Conservation (phyloP, 2,329 filamentous ascomycete species). For the Pochonia chlamydosporia region DNA sequence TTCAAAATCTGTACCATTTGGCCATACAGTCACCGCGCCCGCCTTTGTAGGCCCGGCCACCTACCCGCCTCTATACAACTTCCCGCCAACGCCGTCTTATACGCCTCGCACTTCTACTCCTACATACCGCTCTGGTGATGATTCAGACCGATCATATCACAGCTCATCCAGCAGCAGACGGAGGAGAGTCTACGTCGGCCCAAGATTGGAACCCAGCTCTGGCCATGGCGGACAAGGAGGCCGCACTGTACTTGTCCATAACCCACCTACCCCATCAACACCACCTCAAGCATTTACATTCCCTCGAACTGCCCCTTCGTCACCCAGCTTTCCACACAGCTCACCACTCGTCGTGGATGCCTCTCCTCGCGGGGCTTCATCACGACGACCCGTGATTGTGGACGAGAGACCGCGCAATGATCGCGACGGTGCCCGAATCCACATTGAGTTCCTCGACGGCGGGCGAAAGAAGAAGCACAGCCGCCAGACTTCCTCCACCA, state of each 20-base stretch:
- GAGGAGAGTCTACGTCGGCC: constrained; percentile 31
- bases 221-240: constrained; percentile 30
- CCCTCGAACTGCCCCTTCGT: constrained; percentile 35
- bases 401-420: constrained; percentile 24
- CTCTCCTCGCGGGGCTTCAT: constrained; percentile 17
- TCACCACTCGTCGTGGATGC: constrained; percentile 20
- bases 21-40: constrained; percentile 19
- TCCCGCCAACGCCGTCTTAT: constrained; percentile 36
- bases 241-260: constrained; percentile 38
- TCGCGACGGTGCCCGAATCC: constrained; percentile 21
- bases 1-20: constrained; percentile 26
- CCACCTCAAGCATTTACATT: constrained; percentile 36
- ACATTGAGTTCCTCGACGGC: constrained; percentile 31
- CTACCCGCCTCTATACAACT: constrained; percentile 18
- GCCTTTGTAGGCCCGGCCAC: background rate
- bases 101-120: constrained; percentile 23
- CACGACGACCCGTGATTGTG: constrained; percentile 30
- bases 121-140: constrained; percentile 30
- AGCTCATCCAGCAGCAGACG: constrained; percentile 24
- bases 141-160: constrained; percentile 28
- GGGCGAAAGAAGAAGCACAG: constrained; percentile 23
- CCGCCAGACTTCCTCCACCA: constrained; percentile 28
- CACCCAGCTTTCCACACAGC: constrained; percentile 21
- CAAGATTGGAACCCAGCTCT: constrained; percentile 25
- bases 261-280: constrained; percentile 38